These are phyloP conservation scores for Salicornia ramosissima DNA, from an alignment of 148 eudicot species.

Conservation along the genomic window DNA sequence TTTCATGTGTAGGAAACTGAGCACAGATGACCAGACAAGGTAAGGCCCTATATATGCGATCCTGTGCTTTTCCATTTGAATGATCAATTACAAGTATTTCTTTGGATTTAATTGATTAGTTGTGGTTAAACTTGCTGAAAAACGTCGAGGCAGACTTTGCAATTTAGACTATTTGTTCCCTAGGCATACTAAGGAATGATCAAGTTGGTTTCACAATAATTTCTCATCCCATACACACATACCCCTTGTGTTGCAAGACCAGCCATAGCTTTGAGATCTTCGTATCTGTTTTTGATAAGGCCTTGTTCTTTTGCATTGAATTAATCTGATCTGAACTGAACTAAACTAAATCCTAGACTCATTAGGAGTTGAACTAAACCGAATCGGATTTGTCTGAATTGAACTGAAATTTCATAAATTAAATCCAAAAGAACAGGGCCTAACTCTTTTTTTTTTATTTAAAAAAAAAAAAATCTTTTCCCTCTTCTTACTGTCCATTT, in stretches of 20 bases:
- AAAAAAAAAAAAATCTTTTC: too few relatives aligned
- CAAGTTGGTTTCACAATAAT: not conserved
- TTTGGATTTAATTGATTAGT: not conserved
- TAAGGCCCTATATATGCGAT: slow-evolving; percentile 16
- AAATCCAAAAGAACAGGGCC: too few relatives aligned
- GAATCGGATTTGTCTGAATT: too few relatives aligned
- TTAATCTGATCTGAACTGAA: too few relatives aligned
- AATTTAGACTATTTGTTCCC: not conserved
- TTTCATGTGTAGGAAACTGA: slow-evolving; percentile 46
- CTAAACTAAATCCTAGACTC: too few relatives aligned
- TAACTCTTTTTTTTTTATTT: too few relatives aligned
- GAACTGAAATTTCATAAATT: too few relatives aligned
- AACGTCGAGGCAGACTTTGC: not conserved
- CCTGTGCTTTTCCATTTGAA: not conserved
- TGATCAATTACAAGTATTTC: not conserved
- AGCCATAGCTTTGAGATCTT: not conserved
- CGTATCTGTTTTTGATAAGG: not conserved
- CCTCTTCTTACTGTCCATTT: not conserved
- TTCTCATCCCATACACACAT: not conserved
- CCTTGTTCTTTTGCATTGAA: too few relatives aligned
- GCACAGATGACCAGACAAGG: slow-evolving; percentile 35
- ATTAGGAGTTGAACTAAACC: too few relatives aligned
- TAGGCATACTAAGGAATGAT: not conserved
- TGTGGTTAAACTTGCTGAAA: not conserved
- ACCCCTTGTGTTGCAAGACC: not conserved